Conservation (phyloP, 179 eudicot species). For the Beta corolliflora region DNA sequence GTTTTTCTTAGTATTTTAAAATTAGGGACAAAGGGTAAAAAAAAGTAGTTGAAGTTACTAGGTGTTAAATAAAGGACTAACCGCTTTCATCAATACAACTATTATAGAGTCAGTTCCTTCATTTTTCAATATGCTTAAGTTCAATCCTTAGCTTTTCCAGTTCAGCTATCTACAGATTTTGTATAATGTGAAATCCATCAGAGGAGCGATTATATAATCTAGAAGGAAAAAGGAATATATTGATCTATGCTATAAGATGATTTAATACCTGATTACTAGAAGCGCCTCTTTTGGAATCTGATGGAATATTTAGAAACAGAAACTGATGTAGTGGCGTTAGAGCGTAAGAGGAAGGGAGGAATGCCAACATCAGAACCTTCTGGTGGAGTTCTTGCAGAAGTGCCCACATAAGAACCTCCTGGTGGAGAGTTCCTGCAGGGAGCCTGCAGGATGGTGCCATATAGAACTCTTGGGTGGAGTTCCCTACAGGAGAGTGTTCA, state of each 20-base stretch:
- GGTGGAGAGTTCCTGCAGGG: constrained; percentile 9
- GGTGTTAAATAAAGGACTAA: constrained; percentile 17
- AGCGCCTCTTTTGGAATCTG: neutral
- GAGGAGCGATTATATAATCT: neutral
- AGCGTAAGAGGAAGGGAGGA: neutral
- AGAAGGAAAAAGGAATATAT: too few relatives aligned
- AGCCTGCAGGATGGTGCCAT: neutral
- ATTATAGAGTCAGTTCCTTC: constrained; percentile 60
- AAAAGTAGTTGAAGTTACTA: neutral
- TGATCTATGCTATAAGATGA: neutral
- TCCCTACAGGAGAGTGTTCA: constrained; percentile 17
- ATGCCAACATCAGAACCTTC: constrained; percentile 9
- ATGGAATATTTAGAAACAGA: constrained; percentile 14
- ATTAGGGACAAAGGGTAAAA: neutral
- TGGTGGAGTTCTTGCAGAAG: constrained; percentile 24
- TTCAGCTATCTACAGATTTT: constrained; percentile 50
- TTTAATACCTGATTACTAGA: constrained; percentile 11
- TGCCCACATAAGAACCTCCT: constrained; percentile 2
- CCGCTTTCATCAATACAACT: constrained; percentile 64
- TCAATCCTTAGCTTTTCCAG: constrained; percentile 63
- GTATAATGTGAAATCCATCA: neutral
- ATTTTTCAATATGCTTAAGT: constrained; percentile 56
- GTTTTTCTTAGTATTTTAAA: too few relatives aligned
- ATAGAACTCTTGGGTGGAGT: neutral
- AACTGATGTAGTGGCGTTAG: constrained; percentile 29